Evolutionary conservation across 2,329 filamentous ascomycete species (phyloP).

Genomic region (Colletotrichum orbiculare): DNA sequence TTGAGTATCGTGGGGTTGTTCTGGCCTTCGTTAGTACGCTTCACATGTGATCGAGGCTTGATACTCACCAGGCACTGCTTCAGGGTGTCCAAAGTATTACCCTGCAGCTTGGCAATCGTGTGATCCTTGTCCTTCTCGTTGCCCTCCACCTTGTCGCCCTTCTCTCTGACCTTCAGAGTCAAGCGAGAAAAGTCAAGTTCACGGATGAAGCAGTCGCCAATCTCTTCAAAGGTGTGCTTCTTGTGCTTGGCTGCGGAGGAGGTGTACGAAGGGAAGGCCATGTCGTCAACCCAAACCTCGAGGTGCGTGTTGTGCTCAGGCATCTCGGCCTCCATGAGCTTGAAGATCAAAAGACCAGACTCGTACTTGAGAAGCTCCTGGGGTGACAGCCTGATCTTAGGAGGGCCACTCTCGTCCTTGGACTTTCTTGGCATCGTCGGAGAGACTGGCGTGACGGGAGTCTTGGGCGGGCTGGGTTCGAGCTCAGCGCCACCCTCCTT

Average conservation of each 20-base stretch:
- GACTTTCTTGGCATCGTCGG: conserved; percentile 60
- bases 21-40: conserved; percentile 51
- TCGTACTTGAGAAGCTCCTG: conserved; percentile 89
- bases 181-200: conserved; percentile 97
- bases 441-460: conserved; percentile 56
- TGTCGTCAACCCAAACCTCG: conserved; percentile 93
- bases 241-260: conserved; percentile 80
- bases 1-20: conserved; percentile 90
- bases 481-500: conserved; percentile 36
- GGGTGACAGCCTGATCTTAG: conserved; percentile 81
- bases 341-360: conserved; percentile 93
- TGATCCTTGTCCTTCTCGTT: conserved; percentile 78
- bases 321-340: conserved; percentile 89
- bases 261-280: conserved; percentile 88
- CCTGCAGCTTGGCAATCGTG: conserved; percentile 83
- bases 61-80: conserved; percentile 83
- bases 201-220: conserved; percentile 94
- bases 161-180: conserved; percentile 86
- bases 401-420: conserved; percentile 65
- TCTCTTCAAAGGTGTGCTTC: conserved; percentile 84
- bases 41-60: no score
- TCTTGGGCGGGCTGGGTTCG: conserved; percentile 48
- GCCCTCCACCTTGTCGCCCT: conserved; percentile 72
- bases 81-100: conserved; percentile 86
- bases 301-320: conserved; percentile 80